Conservation (phyloP, 495 filamentous ascomycete genomes). For the Lophiotrema nucula region DNA sequence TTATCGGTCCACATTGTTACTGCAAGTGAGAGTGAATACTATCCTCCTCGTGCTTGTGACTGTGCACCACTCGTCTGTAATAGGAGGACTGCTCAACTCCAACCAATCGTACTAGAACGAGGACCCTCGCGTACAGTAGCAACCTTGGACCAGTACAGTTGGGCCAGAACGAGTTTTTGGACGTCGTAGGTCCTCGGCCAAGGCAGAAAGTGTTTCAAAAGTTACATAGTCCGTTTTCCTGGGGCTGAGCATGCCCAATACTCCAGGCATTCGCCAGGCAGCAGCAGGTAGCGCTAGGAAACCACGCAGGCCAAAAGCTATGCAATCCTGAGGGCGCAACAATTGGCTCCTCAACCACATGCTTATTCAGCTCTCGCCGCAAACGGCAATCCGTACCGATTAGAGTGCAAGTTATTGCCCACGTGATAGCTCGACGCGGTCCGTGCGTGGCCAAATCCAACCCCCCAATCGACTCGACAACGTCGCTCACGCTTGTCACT, state of each 20-base stretch:
- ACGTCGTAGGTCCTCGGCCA: too few species aligned
- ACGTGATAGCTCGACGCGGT: not conserved
- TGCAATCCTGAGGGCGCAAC: not conserved
- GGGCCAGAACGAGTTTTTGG: too few species aligned
- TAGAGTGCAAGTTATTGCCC: not conserved
- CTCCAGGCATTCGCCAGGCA: too few species aligned
- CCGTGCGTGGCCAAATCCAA: not conserved
- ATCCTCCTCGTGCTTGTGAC: too few species aligned
- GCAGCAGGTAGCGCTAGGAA: slow-evolving; percentile 29
- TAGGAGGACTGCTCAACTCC: too few species aligned
- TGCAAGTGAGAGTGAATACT: too few species aligned
- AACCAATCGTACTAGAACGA: too few species aligned
- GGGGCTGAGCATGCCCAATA: slow-evolving; percentile 14
- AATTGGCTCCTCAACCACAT: not conserved
- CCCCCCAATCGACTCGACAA: not conserved
- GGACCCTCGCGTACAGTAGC: too few species aligned
- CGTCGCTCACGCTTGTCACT: not conserved
- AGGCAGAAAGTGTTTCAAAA: slow-evolving; percentile 14
- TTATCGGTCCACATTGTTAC: too few species aligned
- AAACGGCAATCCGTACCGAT: too few species aligned
- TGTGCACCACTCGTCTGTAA: too few species aligned
- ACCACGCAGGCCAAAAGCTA: slow-evolving; percentile 13
- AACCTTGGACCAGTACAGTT: too few species aligned
- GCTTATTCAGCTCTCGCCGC: slow-evolving; percentile 8
- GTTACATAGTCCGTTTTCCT: not conserved